Base-by-base conservation (phyloP, 2,329 filamentous ascomycete species). In the Tolypocladium amazonense region DNA sequence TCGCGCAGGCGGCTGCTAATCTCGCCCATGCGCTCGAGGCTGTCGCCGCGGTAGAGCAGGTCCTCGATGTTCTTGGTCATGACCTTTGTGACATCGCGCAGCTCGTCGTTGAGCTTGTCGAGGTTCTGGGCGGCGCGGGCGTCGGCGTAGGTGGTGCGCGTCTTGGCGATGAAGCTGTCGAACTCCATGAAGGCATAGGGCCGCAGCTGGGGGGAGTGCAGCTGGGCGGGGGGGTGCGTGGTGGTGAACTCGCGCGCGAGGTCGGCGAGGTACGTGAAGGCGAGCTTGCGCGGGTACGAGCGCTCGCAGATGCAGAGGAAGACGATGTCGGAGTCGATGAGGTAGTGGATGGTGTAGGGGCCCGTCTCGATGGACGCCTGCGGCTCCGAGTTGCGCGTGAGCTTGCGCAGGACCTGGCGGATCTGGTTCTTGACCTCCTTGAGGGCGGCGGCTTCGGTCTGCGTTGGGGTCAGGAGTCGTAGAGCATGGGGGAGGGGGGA, bases 1-100 rank as follows among this genome's bases (percentile, higher is more conserved):
- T 99, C 94, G 64, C 90, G 81, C 72, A 99, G 76, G 63, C 93
- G 81, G 60, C 86, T 88, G 68, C 89, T 95, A 71, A 97, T 88
- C 77, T 97, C 93, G 62, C 94, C 93, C 94, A 99, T 99, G 69
- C 92, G 85, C 77, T 99, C 94, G 66, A 99, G 77, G 69, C 88
- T 94, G 73, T 99, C 94, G 35, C 94, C 94, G 63, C 95, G 82
- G 73, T 99, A 99, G 58, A 99, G 79, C 70, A 99, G 78, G 74
- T 99, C 94, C 80, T 99, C 94, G 67, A 99, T 97, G 75, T 99
- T 99, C 84, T 97, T 97, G 59, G 92, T 97, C 95, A 99, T 99
- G 71, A 99, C 92, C 77, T 97, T 92, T 1, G 94, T 97, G 59
- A 99, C 95, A 75, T 97, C 94, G 73, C 92, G 88, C 65, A 99